A percentile compares a stretch with the other conserved stretches of the same genome.
Conservation (phyloP, 352 stramenopile species). For the Globisporangium viniferum region DNA sequence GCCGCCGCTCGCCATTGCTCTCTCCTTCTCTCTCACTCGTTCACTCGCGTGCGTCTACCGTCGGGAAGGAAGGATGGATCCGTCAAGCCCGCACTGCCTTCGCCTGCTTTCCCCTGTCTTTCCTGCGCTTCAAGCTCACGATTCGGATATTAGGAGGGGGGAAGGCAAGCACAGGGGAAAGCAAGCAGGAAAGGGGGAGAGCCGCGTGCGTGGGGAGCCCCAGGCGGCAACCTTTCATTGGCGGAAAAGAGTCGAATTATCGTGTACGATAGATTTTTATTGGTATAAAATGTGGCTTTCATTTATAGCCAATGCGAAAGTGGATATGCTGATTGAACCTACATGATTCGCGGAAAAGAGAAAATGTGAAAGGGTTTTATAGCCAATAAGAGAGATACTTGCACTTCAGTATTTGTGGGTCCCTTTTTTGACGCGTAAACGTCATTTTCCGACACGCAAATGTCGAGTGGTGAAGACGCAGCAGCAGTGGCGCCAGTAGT, state of each 20-base stretch:
- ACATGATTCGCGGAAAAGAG: background rate
- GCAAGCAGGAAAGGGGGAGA: background rate
- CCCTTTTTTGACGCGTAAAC: constrained; percentile 6
- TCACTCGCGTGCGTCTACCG: background rate
- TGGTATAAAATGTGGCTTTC: background rate
- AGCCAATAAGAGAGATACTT: background rate
- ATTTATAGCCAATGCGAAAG: background rate
- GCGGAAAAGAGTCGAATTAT: constrained; percentile 2
- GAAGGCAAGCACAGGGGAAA: background rate
- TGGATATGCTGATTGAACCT: background rate
- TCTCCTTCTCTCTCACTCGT: background rate
- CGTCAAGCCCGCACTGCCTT: background rate
- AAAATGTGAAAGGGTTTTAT: background rate
- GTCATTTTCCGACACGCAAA: constrained; percentile 12
- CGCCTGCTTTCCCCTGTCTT: background rate
- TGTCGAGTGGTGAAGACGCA: constrained; percentile 1
- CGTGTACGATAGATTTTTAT: background rate
- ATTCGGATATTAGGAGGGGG: constrained; percentile 7
- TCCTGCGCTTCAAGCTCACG: constrained; percentile 12
- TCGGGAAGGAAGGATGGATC: background rate
- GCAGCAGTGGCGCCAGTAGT: background rate
- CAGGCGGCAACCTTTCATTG: constrained; percentile 3
- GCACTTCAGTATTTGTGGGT: background rate
- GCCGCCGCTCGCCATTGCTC: constrained; percentile 30
- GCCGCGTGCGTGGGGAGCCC: background rate